phyloP scores from a whole-genome alignment of 148 eudicot species.

The Polygonum aviculare region DNA sequence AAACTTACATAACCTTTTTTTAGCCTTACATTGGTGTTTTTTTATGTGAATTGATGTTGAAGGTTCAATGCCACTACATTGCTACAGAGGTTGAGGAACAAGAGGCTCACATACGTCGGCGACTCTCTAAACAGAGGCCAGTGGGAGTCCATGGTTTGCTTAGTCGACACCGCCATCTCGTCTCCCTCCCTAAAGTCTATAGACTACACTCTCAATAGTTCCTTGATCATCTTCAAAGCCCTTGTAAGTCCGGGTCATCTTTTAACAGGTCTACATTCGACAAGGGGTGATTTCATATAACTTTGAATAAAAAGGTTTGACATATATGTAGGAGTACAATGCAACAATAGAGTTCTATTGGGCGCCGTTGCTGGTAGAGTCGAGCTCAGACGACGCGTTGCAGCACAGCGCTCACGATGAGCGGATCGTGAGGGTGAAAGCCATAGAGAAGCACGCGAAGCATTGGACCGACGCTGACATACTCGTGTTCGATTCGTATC shows the following conservation, averaged over 20 bases:
- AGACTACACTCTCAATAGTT: conserved; percentile 25
- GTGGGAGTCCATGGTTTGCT: conserved; percentile 82
- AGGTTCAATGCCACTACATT: conserved; percentile 79
- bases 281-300: too few species aligned
- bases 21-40: not conserved
- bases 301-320: not conserved
- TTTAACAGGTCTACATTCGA: too few species aligned
- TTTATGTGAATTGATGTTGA: not conserved
- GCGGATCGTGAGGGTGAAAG: conserved; percentile 52
- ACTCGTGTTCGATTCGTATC: conserved; percentile 65
- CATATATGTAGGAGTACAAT: conserved; percentile 57
- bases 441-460: conserved; percentile 76
- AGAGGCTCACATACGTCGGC: conserved; percentile 68
- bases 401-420: conserved; percentile 44
- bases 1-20: too few species aligned
- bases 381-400: conserved; percentile 66
- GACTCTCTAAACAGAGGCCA: conserved; percentile 82
- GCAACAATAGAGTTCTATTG: conserved; percentile 79
- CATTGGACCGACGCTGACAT: conserved; percentile 78
- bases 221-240: conserved; percentile 52
- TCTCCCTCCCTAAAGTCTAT: conserved; percentile 35
- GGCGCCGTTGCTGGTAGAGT: conserved; percentile 88
- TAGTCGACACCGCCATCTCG: conserved; percentile 38
- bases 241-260: conserved; percentile 31
- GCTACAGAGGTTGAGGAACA: conserved; percentile 64